phyloP scores from a whole-genome alignment of 176 grass and related monocot genomes.

The Bonia amplexicaulis region DNA sequence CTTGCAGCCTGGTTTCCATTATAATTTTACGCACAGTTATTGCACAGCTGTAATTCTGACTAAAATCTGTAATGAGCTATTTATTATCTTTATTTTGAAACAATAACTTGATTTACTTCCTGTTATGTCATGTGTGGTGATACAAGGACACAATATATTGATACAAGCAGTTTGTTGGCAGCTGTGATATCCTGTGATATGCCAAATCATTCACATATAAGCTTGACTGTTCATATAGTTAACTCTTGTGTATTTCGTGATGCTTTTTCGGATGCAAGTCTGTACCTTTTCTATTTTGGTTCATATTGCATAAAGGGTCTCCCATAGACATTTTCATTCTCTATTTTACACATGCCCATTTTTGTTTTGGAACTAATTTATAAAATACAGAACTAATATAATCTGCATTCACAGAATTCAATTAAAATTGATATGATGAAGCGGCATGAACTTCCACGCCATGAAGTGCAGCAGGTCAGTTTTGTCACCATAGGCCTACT shows the following conservation, averaged over 20 bases:
- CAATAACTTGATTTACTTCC: not conserved
- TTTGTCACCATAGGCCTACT: not conserved
- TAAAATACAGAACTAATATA: not conserved
- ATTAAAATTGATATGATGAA: conserved; percentile 46
- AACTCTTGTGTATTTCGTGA: not conserved
- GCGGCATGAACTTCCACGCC: conserved; percentile 79
- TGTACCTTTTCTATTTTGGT: not conserved
- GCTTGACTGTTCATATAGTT: not conserved
- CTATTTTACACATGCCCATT: not conserved
- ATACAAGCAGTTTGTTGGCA: not conserved
- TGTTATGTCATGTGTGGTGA: not conserved
- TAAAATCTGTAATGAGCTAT: not conserved
- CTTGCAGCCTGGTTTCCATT: not conserved
- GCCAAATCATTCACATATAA: not conserved
- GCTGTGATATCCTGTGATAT: not conserved
- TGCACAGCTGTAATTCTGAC: not conserved
- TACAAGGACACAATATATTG: not conserved
- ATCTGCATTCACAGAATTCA: conserved; percentile 50
- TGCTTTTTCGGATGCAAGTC: not conserved
- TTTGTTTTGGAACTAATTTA: not conserved
- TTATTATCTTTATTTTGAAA: not conserved
- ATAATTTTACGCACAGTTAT: not conserved
- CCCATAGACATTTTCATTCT: not conserved
- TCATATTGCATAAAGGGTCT: not conserved
- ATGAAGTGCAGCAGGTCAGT: conserved; percentile 50